These are phyloP conservation scores for Ceratocystis cacaofunesta DNA, from an alignment of 2,329 filamentous ascomycete genomes.

Conservation along the genomic window DNA sequence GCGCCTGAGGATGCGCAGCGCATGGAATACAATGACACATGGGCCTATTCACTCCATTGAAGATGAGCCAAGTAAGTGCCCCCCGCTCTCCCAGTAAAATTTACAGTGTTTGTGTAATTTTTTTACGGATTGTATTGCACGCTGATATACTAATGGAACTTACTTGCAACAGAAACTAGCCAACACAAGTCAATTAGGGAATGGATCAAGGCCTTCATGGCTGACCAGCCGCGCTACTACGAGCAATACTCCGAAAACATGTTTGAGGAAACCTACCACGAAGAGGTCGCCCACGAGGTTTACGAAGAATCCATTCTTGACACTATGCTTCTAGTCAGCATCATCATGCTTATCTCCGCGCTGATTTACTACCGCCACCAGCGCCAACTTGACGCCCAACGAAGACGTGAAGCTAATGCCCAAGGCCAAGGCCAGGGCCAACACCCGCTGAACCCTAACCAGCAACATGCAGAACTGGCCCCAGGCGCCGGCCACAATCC, in stretches of 20 bases:
- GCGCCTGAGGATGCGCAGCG: slow-evolving; percentile 71
- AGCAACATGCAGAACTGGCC: slow-evolving; percentile 18
- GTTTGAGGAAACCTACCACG: slow-evolving; percentile 38
- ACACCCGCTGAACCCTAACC: slow-evolving; percentile 19
- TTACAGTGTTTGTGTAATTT: background rate
- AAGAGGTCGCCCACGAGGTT: slow-evolving; percentile 45
- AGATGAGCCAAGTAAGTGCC: slow-evolving; percentile 61
- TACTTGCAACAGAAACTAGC: slow-evolving; percentile 37
- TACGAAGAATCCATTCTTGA: slow-evolving; percentile 71
- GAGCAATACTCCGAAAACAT: slow-evolving; percentile 40
- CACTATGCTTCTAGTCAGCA: slow-evolving; percentile 64
- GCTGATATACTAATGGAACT: too few relatives aligned
- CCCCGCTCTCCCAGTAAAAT: background rate
- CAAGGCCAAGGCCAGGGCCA: background rate
- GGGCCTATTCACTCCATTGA: slow-evolving; percentile 87
- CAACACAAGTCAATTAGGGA: slow-evolving; percentile 67
- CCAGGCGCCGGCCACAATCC: slow-evolving; percentile 17
- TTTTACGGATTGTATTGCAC: background rate
- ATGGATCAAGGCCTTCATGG: slow-evolving; percentile 76
- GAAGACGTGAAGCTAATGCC: slow-evolving; percentile 12
- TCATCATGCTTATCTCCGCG: slow-evolving; percentile 59
- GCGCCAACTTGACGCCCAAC: slow-evolving; percentile 41
- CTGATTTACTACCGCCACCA: slow-evolving; percentile 71
- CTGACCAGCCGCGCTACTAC: slow-evolving; percentile 51
- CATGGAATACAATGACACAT: slow-evolving; percentile 85